Conservation (phyloP, 495 filamentous ascomycete species). For the Penicillium longicatenatum region DNA sequence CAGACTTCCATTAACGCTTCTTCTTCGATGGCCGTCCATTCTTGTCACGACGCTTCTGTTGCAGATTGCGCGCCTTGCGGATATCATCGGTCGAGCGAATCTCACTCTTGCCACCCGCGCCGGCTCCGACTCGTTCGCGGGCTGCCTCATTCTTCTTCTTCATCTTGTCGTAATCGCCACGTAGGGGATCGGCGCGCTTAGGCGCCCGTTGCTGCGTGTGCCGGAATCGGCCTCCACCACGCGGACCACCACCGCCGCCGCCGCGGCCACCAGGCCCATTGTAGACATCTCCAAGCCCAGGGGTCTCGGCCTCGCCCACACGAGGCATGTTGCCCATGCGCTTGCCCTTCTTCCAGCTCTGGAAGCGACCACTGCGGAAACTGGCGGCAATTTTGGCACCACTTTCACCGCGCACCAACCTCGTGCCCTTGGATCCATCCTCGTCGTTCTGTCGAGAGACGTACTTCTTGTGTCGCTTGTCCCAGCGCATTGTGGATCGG, state of each 20-base stretch:
- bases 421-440: constrained; percentile 83
- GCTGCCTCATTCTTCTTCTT: constrained; percentile 90
- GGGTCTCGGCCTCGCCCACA: constrained; percentile 76
- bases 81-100: constrained; percentile 82
- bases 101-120: constrained; percentile 77
- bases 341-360: constrained; percentile 85
- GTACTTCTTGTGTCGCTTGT: constrained; percentile 96
- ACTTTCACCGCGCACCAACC: constrained; percentile 84
- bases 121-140: constrained; percentile 62
- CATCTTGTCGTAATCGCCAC: constrained; percentile 84
- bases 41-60: constrained; percentile 80
- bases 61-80: constrained; percentile 71
- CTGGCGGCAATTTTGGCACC: constrained; percentile 93
- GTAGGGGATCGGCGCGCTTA: constrained; percentile 86
- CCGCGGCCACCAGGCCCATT: constrained; percentile 26
- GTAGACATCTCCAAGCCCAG: constrained; percentile 34
- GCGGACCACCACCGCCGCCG: constrained; percentile 29
- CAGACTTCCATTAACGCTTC: constrained; percentile 27
- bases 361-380: constrained; percentile 92
- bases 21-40: constrained; percentile 83
- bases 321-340: constrained; percentile 74
- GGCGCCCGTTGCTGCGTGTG: constrained; percentile 85
- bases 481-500: constrained; percentile 81
- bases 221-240: constrained; percentile 52
- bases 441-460: constrained; percentile 88